Base-by-base conservation (phyloP, 2,329 filamentous ascomycete species). In the Allantophomopsis cytisporea region DNA sequence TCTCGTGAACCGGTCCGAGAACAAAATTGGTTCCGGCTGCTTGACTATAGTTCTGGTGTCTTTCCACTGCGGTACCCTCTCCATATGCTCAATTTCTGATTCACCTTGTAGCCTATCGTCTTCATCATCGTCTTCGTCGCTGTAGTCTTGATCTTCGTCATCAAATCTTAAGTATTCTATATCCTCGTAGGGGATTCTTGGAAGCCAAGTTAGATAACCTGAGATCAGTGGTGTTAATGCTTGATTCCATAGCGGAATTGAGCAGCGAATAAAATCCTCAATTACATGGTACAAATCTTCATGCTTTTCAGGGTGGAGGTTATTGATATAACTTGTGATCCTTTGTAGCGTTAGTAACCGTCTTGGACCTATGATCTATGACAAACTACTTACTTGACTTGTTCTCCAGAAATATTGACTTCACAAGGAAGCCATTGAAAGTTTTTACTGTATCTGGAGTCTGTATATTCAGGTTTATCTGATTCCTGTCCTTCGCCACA, bases 391-490 rank as follows among this genome's bases (percentile, higher is more conserved):
- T 33, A 54, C 49, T 45, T 50, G 10, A 46, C 18, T 6, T 15
- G 13, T 13, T 32, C 31, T 4, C 31, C 15, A 4, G 12, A 15
- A 32, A 62, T 47, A n/a, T 55, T 42, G 14, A 60, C 47, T 39
- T 66, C 58, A 4, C 53, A 50, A 3, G 64, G 62, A 5, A 69
- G 53, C 59, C 65, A 65, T 48, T 73, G 66, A 41, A 60, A 66
- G 2, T 51, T 40, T 0, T 51, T 41, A 16, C 39, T 38, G 36
- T 42, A 50, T 8, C 12, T 13, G 8, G 31, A 32, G 18, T 20
- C 18, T 20, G 18, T 20, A 20, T 20, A 20, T 20, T 20, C 18
- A 20, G 18, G 18, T 7, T 20, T 20, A 20, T 7, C 4, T 4
- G 7, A 4, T 51, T 36, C 10, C 46, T 32, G 3, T 44, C 35